A percentile compares a stretch with the other conserved stretches of the same genome.
phyloP scores from a whole-genome alignment of 2,329 filamentous ascomycete species.

The Trichoderma semiorbis region DNA sequence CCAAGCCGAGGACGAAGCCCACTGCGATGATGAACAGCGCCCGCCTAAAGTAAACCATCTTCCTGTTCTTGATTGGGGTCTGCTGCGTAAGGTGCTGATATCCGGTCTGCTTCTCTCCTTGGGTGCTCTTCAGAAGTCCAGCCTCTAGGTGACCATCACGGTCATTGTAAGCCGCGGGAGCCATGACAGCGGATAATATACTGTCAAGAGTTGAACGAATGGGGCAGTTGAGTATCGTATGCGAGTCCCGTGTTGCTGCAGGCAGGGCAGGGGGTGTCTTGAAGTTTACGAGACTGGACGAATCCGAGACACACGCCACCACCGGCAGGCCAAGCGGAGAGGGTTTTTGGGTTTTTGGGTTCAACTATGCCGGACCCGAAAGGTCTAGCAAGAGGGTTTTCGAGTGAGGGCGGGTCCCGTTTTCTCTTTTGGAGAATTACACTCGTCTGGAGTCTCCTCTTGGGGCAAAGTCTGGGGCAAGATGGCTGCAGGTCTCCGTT shows the following conservation, averaged over 20 bases:
- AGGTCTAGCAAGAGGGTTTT: slow-evolving; percentile 13
- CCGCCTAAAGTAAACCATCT: slow-evolving; percentile 22
- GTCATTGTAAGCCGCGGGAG: slow-evolving; percentile 11
- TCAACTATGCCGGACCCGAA: slow-evolving; percentile 12
- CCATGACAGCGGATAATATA: slow-evolving; percentile 19
- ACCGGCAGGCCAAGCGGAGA: slow-evolving; percentile 3
- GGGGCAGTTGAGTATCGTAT: not conserved
- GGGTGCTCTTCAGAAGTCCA: slow-evolving; percentile 24
- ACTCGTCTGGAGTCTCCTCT: not conserved
- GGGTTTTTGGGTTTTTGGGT: slow-evolving; percentile 12
- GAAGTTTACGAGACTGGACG: slow-evolving; percentile 12
- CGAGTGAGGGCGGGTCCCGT: slow-evolving; percentile 15
- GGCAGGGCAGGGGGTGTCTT: slow-evolving; percentile 15
- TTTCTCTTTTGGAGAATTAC: not conserved
- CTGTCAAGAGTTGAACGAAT: not conserved
- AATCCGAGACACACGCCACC: slow-evolving; percentile 14
- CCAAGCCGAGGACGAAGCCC: slow-evolving; percentile 28
- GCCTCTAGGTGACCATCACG: slow-evolving; percentile 23
- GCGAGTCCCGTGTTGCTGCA: slow-evolving; percentile 5
- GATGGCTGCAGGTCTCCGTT: slow-evolving; percentile 4
- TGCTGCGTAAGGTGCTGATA: not conserved
- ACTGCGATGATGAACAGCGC: slow-evolving; percentile 23
- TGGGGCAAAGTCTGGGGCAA: slow-evolving; percentile 13
- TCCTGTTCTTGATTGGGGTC: slow-evolving; percentile 13
- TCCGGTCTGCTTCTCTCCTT: slow-evolving; percentile 25